Conservation (phyloP, 805 yeast species). For the Candida bentonensis region DNA sequence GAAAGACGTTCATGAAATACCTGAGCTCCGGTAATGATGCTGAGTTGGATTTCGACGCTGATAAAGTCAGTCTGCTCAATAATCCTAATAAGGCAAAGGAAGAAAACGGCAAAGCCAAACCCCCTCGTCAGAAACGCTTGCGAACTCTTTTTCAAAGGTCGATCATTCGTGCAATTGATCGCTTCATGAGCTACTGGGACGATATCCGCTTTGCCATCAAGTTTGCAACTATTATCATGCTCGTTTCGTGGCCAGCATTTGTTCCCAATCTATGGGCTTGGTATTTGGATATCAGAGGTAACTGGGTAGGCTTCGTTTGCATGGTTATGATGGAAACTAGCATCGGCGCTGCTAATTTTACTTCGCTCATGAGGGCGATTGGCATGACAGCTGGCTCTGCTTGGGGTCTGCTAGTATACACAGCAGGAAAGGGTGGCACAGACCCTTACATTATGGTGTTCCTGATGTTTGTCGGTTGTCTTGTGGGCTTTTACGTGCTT, state of each 20-base stretch:
- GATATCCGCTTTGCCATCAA: constrained; percentile 28
- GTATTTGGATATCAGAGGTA: constrained; percentile 34
- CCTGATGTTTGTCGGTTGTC: constrained; percentile 29
- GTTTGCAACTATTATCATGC: constrained; percentile 30
- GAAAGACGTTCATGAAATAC: constrained; percentile 25
- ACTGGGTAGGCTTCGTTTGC: constrained; percentile 43
- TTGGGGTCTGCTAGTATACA: constrained; percentile 35
- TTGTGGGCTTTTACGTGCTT: constrained; percentile 32
- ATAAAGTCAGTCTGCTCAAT: not conserved
- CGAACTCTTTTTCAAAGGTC: not conserved
- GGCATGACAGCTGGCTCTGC: constrained; percentile 35
- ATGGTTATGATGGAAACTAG: constrained; percentile 36
- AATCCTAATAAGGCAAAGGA: not conserved
- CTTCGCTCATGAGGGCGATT: constrained; percentile 31
- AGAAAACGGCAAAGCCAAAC: not conserved
- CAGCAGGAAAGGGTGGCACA: constrained; percentile 22
- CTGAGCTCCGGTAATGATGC: constrained; percentile 12
- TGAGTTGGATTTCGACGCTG: constrained; percentile 2
- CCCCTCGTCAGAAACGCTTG: too few species aligned
- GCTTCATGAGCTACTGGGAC: not conserved
- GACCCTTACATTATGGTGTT: constrained; percentile 28
- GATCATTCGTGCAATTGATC: not conserved
- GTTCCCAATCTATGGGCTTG: constrained; percentile 32
- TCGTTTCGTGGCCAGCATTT: constrained; percentile 38
- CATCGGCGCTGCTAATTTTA: constrained; percentile 36